These are phyloP conservation scores for Sicyos baderoa DNA, from an alignment of 306 rosid genomes.

Conservation along the genomic window DNA sequence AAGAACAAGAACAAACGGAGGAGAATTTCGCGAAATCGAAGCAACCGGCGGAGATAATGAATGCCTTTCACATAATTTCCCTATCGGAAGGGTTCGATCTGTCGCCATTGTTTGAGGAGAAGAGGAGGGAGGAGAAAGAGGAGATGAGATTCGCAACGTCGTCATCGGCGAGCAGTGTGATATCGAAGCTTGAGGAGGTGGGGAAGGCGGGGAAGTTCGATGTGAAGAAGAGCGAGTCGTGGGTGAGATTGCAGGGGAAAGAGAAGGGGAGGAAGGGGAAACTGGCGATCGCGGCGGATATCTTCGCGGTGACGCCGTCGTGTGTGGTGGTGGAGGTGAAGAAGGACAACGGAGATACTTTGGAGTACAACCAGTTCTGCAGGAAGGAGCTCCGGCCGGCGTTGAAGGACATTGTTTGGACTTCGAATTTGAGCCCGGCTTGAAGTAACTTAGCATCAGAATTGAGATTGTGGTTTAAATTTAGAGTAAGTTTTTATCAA, in stretches of 20 bases:
- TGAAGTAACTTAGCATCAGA: neutral
- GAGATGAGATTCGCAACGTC: constrained; percentile 62
- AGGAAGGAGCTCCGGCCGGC: constrained; percentile 65
- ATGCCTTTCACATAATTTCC: constrained; percentile 72
- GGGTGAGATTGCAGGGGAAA: constrained; percentile 45
- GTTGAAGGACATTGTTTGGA: constrained; percentile 58
- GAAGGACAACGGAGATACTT: constrained; percentile 55
- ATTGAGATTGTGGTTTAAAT: neutral
- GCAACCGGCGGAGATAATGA: constrained; percentile 39
- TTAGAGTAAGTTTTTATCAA: neutral
- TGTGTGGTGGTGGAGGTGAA: constrained; percentile 60
- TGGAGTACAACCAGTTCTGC: constrained; percentile 64
- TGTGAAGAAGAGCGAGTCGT: constrained; percentile 44
- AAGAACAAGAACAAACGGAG: constrained; percentile 30
- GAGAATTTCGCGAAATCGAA: constrained; percentile 19
- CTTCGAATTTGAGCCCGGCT: constrained; percentile 18
- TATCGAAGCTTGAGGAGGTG: constrained; percentile 56
- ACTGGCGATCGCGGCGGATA: constrained; percentile 46
- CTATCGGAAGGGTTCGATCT: constrained; percentile 57
- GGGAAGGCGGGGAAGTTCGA: constrained; percentile 48
- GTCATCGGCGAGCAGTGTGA: constrained; percentile 56
- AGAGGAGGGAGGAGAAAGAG: constrained; percentile 50
- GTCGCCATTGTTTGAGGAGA: constrained; percentile 59
- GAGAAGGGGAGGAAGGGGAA: constrained; percentile 58
- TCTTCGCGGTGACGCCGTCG: constrained; percentile 51